phyloP scores from a whole-genome alignment of 805 yeast genomes.

The Ogataea sp. region DNA sequence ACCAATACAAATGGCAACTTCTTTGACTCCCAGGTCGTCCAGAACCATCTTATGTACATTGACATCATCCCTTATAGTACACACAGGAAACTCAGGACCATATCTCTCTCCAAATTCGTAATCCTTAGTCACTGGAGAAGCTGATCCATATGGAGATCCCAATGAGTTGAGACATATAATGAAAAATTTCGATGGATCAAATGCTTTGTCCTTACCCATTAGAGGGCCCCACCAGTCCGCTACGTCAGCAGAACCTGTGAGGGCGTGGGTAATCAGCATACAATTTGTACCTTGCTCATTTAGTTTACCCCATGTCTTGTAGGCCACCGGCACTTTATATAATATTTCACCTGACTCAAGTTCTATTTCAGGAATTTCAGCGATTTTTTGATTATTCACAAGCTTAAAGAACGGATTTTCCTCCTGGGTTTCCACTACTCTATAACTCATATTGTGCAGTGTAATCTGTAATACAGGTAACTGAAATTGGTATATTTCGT shows the following conservation, averaged over 20 bases:
- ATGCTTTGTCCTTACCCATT: slow-evolving; percentile 76
- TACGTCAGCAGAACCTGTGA: slow-evolving; percentile 93
- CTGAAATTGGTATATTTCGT: too few species aligned
- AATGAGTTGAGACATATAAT: slow-evolving; percentile 86
- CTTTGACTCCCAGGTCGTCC: slow-evolving; percentile 71
- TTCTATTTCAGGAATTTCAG: slow-evolving; percentile 62
- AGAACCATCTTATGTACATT: slow-evolving; percentile 67
- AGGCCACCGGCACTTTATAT: slow-evolving; percentile 79
- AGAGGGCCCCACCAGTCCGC: slow-evolving; percentile 99
- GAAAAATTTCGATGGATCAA: slow-evolving; percentile 84
- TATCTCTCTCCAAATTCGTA: slow-evolving; percentile 67
- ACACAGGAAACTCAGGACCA: slow-evolving; percentile 93
- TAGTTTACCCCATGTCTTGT: slow-evolving; percentile 90
- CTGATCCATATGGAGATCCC: slow-evolving; percentile 95
- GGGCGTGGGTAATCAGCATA: slow-evolving; percentile 89
- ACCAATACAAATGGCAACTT: slow-evolving; percentile 81
- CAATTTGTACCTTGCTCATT: slow-evolving; percentile 66
- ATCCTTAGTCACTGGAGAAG: slow-evolving; percentile 82
- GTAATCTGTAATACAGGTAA: not conserved
- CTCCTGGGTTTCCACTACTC: slow-evolving; percentile 35
- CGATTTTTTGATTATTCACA: slow-evolving; percentile 71
- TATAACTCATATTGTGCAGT: slow-evolving; percentile 18
- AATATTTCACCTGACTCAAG: slow-evolving; percentile 80
- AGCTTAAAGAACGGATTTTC: slow-evolving; percentile 63
- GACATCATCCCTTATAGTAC: slow-evolving; percentile 91